Percentiles rank a stretch among this genome's conserved stretches.
phyloP scores from a whole-genome alignment of 2,329 filamentous ascomycete species.

The Aspergillus aculeatus region DNA sequence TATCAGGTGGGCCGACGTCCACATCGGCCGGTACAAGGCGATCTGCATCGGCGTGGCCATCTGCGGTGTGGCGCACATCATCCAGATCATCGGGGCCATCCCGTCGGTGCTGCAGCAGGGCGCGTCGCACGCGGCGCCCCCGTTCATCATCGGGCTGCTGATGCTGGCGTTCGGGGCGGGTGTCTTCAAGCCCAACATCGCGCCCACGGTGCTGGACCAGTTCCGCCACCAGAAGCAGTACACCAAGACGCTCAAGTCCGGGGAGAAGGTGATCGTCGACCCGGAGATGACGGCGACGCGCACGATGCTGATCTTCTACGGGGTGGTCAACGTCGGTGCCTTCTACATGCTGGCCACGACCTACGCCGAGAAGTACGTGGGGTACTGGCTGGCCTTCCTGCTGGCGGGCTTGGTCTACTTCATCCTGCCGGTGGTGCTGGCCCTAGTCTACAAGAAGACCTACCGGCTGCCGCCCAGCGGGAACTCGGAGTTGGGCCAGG shows the following conservation, averaged over 20 bases:
- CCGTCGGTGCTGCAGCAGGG: conserved; percentile 44
- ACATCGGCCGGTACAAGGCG: conserved; percentile 30
- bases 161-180: conserved; percentile 42
- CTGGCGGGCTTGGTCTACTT: conserved; percentile 35
- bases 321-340: conserved; percentile 33
- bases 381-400: conserved; percentile 40
- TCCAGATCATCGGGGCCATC: conserved; percentile 35
- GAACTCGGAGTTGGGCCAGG: conserved; percentile 31
- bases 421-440: conserved; percentile 35
- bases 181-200: conserved; percentile 43
- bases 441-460: conserved; percentile 35
- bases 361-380: conserved; percentile 45
- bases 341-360: conserved; percentile 39
- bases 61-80: conserved; percentile 37
- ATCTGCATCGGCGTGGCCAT: conserved; percentile 42
- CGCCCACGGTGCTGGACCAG: conserved; percentile 48
- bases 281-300: conserved; percentile 46
- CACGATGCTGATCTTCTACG: conserved; percentile 39
- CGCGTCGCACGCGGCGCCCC: conserved; percentile 30
- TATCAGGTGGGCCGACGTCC: conserved; percentile 24
- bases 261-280: conserved; percentile 50
- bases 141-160: conserved; percentile 42
- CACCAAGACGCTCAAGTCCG: conserved; percentile 44
- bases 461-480: conserved; percentile 33
- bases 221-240: conserved; percentile 39